Base-by-base conservation (phyloP, 148 eudicot genomes). In the Vaccinium myrtillus region DNA sequence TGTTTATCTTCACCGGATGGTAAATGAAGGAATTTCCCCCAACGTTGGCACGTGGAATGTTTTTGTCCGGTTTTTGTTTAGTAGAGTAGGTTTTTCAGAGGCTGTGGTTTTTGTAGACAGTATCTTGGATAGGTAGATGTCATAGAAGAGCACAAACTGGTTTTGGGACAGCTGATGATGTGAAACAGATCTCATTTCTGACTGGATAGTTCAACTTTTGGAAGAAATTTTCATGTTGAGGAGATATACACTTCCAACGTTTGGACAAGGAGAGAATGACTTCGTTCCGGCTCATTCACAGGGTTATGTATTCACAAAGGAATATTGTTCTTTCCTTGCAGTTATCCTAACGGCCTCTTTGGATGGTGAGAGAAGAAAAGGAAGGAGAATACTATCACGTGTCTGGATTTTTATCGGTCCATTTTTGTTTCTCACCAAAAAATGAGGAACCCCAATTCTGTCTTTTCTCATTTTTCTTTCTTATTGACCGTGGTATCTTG, bases 1-100 rank as follows among this genome's bases (percentile, higher is more conserved):
- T 75, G 30, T 70, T 81, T 91, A 85, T 86, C 88, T 95, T 75
- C 80, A 81, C 18, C 88, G 80, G 89, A 92, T 95, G 96, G 36
- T 91, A 71, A 70, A 83, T 81, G 94, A 91, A 81, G 92, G 95
- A 56, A 85, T 90, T 50, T 69, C 56, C 74, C 98, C 98, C 23
- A 86, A 85, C 80, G 50, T 79, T 80, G 88, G 90, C 50, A 83
- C 83, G 74, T 95, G 98, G 98, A 87, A 87, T 81, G 73, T 69
- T 81, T 85, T 95, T 61, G 91, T 94, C 13, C 86, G 94, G 75
- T 87, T 79, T 80, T 82, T 89, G 48, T 81, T 88, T 84, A 88
- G 93, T 86, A 88, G 83, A 78, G 84, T 78, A 75, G 89, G 84
- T 8, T 87, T 83, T 85, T 78, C 19, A 1, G 86, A 82, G 36